Evolutionary conservation across 129 eudicot species (phyloP), one percentile per base, ranked within the genome.

Genomic region (Centaurea solstitialis): DNA sequence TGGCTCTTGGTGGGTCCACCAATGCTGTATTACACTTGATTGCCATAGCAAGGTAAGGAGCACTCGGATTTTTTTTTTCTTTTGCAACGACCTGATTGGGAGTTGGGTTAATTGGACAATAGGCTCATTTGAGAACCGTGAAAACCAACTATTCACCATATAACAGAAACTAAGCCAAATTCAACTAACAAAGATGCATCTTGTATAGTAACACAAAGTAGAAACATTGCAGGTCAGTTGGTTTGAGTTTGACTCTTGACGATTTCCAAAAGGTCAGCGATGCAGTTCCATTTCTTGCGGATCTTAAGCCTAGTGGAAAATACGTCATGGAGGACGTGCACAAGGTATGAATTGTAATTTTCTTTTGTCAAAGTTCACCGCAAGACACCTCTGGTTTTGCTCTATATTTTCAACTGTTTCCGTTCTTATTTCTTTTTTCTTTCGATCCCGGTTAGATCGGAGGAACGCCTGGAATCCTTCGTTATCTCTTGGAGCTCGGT

Each of bases 1-100:
- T 96, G 99, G 99, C 99, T 70, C 87, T 96, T 11, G 99, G 99
- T 38, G 99, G 99, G 53, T 96, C 99, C 45, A 96, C 99, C 30
- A 96, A 96, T 87, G 99, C 99, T 13, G 99, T 96, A 70, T 82
- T 96, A 72, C 99, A 96, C 85, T 87, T 96, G 80, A 96, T 96
- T 80, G 99, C 98, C 66, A 96, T 96, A 66, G 99, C 99, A 28
- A 93, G 94, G 99, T 93, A 23, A 81, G 88, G 37, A 77, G 35
- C 68, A 13, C 72, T 4, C 45, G 73, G 4, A 21, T 39, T 10
- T 41, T 23, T 41, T 18, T 57, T 24, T 43, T 69, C 30, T 47
- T 33, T 67, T 62, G 15, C 23, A 20, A 59, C 18, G 69, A 5
- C 39, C 30, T 64, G 12, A 7, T 50, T 47, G 7, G 62, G 59